These are phyloP conservation scores for Mayamaea pseudoterrestris DNA, from an alignment of 108 stramenopile genomes.

Conservation along the genomic window DNA sequence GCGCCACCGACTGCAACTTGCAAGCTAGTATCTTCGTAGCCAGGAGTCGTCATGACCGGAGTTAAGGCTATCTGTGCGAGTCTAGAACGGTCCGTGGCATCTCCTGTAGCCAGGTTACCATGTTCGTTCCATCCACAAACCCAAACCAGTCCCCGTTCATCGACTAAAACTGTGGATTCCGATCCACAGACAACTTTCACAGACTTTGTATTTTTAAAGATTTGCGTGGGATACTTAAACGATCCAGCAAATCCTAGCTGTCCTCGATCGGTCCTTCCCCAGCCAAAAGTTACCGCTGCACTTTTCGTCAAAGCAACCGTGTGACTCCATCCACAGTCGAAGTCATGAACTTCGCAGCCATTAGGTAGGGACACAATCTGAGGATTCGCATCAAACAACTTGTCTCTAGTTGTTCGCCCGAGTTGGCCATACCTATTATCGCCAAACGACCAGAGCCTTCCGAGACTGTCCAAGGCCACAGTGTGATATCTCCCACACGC, in stretches of 20 bases:
- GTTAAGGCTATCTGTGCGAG: neutral
- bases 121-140: conserved; percentile 81
- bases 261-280: conserved; percentile 54
- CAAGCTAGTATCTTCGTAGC: neutral
- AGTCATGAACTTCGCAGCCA: neutral
- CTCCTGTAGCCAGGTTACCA: conserved; percentile 29
- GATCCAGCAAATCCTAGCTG: conserved; percentile 12
- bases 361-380: conserved; percentile 3
- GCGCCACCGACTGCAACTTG: neutral
- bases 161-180: conserved; percentile 55
- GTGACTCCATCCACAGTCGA: conserved; percentile 59
- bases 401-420: conserved; percentile 21
- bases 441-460: conserved; percentile 67
- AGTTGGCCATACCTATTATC: conserved; percentile 79
- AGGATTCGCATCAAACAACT: conserved; percentile 4
- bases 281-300: conserved; percentile 35
- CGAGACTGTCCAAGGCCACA: conserved; percentile 44
- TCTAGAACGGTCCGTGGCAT: neutral
- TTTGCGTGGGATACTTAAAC: conserved; percentile 1
- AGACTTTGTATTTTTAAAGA: conserved; percentile 9
- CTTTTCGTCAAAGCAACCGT: conserved; percentile 28
- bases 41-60: neutral
- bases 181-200: conserved; percentile 36
- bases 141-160: conserved; percentile 23
- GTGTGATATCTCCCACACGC: conserved; percentile 68